Evolutionary conservation across 2,329 filamentous ascomycete genomes (phyloP).

Genomic region (Helminthosporium solani): DNA sequence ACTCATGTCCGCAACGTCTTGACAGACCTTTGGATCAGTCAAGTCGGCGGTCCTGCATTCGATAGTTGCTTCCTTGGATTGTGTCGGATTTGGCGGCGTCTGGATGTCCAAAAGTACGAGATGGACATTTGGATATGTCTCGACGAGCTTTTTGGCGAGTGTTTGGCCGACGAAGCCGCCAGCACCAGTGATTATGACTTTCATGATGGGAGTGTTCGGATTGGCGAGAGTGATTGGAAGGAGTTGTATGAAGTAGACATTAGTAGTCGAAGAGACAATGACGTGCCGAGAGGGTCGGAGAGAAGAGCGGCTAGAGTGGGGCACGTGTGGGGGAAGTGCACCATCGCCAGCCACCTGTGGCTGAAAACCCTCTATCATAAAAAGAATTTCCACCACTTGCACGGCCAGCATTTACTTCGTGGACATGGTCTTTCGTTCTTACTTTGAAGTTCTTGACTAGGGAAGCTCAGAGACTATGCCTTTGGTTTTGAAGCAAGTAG

Average conservation of each 20-base stretch:
- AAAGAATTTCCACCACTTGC: too few species aligned
- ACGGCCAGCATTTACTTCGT: too few species aligned
- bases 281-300: neutral
- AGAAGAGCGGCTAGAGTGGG: neutral
- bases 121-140: constrained; percentile 45
- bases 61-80: constrained; percentile 49
- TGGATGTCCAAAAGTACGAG: constrained; percentile 61
- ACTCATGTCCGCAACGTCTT: constrained; percentile 25
- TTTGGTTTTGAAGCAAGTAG: too few species aligned
- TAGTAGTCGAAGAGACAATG: neutral
- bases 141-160: constrained; percentile 57
- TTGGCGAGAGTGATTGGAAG: neutral
- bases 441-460: too few species aligned
- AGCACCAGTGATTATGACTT: constrained; percentile 63
- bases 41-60: constrained; percentile 56
- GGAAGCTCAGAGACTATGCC: too few species aligned
- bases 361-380: too few species aligned
- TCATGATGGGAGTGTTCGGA: constrained; percentile 19
- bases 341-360: too few species aligned
- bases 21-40: constrained; percentile 35
- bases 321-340: neutral
- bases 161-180: constrained; percentile 66
- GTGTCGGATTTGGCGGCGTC: constrained; percentile 49
- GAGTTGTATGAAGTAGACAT: neutral
- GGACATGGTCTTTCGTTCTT: too few species aligned